Evolutionary conservation across 495 filamentous ascomycete genomes (phyloP).

Genomic region (Xylaria nigripes): DNA sequence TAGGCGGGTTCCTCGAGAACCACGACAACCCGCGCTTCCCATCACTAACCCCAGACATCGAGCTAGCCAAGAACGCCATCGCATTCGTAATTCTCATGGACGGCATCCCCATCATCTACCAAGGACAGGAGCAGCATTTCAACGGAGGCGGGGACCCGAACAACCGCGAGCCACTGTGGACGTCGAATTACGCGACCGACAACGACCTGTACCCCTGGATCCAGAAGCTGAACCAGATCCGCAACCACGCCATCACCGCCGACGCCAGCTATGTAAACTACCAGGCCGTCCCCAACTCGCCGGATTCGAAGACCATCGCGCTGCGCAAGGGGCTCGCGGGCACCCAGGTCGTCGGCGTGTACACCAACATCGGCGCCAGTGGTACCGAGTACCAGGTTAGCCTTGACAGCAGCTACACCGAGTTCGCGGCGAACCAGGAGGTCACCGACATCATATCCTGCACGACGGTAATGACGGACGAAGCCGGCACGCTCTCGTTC

Average conservation of each 20-base stretch:
- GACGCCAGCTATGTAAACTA: slow-evolving; percentile 44
- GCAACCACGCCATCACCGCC: slow-evolving; percentile 45
- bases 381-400: slow-evolving; percentile 40
- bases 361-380: slow-evolving; percentile 49
- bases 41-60: slow-evolving; percentile 43
- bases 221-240: slow-evolving; percentile 49
- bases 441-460: slow-evolving; percentile 48
- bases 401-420: slow-evolving; percentile 32
- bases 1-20: slow-evolving; percentile 66
- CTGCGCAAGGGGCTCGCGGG: slow-evolving; percentile 51
- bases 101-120: slow-evolving; percentile 34
- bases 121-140: slow-evolving; percentile 66
- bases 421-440: slow-evolving; percentile 31
- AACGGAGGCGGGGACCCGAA: slow-evolving; percentile 45
- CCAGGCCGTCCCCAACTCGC: slow-evolving; percentile 48
- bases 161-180: slow-evolving; percentile 71
- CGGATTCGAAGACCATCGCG: slow-evolving; percentile 48
- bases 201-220: slow-evolving; percentile 53
- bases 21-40: slow-evolving; percentile 65
- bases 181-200: slow-evolving; percentile 50
- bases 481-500: slow-evolving; percentile 38
- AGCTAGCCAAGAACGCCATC: slow-evolving; percentile 57
- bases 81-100: slow-evolving; percentile 63
- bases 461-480: slow-evolving; percentile 33
- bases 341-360: slow-evolving; percentile 49